Conservation (phyloP, 2,329 filamentous ascomycete genomes). For the Colletotrichum lupini region DNA sequence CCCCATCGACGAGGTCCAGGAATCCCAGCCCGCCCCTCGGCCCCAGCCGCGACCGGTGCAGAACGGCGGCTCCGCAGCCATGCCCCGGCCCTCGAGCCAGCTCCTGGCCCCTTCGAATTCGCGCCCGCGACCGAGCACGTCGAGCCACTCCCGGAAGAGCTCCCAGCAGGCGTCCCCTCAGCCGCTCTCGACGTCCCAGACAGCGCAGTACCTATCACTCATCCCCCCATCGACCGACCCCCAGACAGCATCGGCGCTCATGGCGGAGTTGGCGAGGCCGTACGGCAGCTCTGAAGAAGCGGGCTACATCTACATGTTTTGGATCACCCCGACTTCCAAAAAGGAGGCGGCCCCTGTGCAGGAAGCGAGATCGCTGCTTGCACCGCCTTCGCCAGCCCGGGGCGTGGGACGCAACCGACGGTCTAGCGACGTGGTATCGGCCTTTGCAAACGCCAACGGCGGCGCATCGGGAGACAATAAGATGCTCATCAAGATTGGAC, state of each 20-base stretch:
- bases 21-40: conserved; percentile 47
- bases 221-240: conserved; percentile 77
- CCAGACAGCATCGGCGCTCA: conserved; percentile 74
- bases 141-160: conserved; percentile 43
- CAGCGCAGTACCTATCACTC: conserved; percentile 67
- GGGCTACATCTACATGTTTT: conserved; percentile 99
- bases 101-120: conserved; percentile 34
- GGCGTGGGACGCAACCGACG: conserved; percentile 53
- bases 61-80: conserved; percentile 27
- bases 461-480: conserved; percentile 59
- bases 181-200: conserved; percentile 46
- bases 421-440: conserved; percentile 65
- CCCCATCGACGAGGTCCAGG: conserved; percentile 54
- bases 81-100: conserved; percentile 31
- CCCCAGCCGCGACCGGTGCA: conserved; percentile 62
- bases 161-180: conserved; percentile 42
- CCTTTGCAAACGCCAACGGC: conserved; percentile 53
- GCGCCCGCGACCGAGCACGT: conserved; percentile 36
- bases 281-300: conserved; percentile 74
- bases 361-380: conserved; percentile 68
- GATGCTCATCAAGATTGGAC: conserved; percentile 75
- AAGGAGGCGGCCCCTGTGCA: conserved; percentile 66
- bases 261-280: conserved; percentile 82
- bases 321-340: conserved; percentile 80
- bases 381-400: conserved; percentile 55